phyloP scores from a whole-genome alignment of 2,329 filamentous ascomycete species.

The Monilinia polystroma region DNA sequence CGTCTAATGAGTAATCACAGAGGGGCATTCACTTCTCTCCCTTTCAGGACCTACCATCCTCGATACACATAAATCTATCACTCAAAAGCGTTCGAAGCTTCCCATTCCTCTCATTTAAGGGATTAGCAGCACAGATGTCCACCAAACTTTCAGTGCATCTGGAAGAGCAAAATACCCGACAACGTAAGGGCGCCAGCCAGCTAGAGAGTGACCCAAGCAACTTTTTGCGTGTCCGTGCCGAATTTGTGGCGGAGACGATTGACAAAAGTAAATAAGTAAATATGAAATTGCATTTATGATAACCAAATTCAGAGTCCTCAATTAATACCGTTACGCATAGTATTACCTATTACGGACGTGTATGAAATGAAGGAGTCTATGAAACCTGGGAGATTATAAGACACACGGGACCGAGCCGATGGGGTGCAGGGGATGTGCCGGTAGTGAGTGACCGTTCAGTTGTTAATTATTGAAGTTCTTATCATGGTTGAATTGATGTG shows the following conservation, averaged over 20 bases:
- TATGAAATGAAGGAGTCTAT: not conserved
- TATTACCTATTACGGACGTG: not conserved
- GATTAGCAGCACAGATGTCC: not conserved
- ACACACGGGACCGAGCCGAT: slow-evolving; percentile 1
- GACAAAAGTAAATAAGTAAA: not conserved
- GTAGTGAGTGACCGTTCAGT: not conserved
- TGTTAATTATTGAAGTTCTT: not conserved
- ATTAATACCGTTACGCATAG: too few relatives aligned
- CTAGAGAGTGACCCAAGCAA: too few relatives aligned
- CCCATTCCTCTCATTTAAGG: not conserved
- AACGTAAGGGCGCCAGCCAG: not conserved
- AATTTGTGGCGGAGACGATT: too few relatives aligned
- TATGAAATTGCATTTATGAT: not conserved
- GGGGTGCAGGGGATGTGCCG: not conserved
- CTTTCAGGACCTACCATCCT: not conserved
- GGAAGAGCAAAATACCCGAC: slow-evolving; percentile 5
- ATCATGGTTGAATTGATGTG: not conserved
- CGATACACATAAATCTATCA: not conserved
- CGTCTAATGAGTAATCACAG: not conserved
- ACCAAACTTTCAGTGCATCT: not conserved
- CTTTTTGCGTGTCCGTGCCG: too few relatives aligned
- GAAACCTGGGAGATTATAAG: not conserved
- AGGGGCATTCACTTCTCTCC: not conserved
- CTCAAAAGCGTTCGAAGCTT: not conserved
- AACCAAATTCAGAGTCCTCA: not conserved